Conservation (phyloP, 2,329 filamentous ascomycete species). For the Pseudogymnoascus pannorum region DNA sequence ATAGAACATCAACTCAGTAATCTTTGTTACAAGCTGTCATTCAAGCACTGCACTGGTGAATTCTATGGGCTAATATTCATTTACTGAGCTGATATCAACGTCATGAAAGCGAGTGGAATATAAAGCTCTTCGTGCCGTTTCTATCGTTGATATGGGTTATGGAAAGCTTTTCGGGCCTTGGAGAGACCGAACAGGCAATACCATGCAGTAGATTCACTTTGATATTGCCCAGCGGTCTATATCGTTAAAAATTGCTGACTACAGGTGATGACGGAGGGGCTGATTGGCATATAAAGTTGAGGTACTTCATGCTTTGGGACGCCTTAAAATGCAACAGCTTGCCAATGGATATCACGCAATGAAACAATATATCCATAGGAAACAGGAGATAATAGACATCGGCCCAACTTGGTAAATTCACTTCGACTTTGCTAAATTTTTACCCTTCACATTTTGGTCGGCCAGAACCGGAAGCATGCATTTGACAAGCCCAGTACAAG, state of each 20-base stretch:
- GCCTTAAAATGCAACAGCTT: background rate
- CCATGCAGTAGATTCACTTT: background rate
- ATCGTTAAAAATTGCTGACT: background rate
- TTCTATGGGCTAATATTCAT: background rate
- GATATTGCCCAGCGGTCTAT: background rate
- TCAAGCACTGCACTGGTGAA: background rate
- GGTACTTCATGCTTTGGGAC: background rate
- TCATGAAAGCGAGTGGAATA: background rate
- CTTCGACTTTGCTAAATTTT: background rate
- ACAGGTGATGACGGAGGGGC: background rate
- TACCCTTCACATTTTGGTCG: background rate
- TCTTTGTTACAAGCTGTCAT: background rate
- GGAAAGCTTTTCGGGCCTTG: background rate
- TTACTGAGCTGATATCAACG: background rate
- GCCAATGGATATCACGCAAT: background rate
- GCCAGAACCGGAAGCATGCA: background rate
- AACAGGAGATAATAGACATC: background rate
- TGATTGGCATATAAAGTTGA: background rate
- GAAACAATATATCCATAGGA: background rate
- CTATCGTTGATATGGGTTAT: background rate
- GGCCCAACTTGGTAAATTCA: background rate
- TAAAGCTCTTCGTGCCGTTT: background rate
- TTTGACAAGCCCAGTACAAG: background rate
- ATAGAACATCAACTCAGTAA: slow-evolving; percentile 9
- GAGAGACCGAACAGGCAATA: background rate